phyloP scores from a whole-genome alignment of 768 basidiomycete genomes.

The Calocybe gangraenosa region DNA sequence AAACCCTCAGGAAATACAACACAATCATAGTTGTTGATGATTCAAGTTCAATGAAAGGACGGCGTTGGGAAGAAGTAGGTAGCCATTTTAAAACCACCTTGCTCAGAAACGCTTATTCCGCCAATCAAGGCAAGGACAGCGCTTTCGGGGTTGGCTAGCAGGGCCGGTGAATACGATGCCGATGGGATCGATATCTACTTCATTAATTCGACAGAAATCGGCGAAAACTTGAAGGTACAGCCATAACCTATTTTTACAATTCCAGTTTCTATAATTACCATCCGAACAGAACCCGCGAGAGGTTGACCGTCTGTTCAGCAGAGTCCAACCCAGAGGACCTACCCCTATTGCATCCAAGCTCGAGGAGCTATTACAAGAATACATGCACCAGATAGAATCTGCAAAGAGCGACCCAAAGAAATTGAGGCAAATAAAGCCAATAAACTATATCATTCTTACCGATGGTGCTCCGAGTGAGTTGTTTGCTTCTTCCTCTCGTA shows the following conservation, averaged over 20 bases:
- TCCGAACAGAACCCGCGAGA: conserved; percentile 28
- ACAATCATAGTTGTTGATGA: conserved; percentile 61
- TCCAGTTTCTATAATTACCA: neutral
- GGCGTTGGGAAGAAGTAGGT: conserved; percentile 47
- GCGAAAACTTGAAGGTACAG: conserved; percentile 34
- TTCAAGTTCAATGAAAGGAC: conserved; percentile 50
- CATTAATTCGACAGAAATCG: conserved; percentile 37
- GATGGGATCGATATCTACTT: conserved; percentile 65
- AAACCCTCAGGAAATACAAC: conserved; percentile 42
- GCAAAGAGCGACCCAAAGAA: conserved; percentile 21
- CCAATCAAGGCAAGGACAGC: conserved; percentile 36
- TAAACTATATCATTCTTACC: conserved; percentile 59
- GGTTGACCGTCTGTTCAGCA: conserved; percentile 37
- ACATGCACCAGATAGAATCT: conserved; percentile 22
- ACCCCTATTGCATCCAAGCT: conserved; percentile 41
- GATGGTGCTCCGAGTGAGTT: conserved; percentile 58
- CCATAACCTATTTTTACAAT: too few relatives aligned
- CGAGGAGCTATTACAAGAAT: conserved; percentile 26
- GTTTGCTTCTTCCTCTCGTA: neutral
- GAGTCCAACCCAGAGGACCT: conserved; percentile 29
- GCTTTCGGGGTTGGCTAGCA: conserved; percentile 43
- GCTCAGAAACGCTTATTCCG: too few relatives aligned
- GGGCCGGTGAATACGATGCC: conserved; percentile 45
- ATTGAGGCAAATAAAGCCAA: conserved; percentile 40
- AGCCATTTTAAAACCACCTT: too few relatives aligned